Evolutionary conservation across 371 early-diverging fungal species (phyloP).

Genomic region (Rozella allomycis): DNA sequence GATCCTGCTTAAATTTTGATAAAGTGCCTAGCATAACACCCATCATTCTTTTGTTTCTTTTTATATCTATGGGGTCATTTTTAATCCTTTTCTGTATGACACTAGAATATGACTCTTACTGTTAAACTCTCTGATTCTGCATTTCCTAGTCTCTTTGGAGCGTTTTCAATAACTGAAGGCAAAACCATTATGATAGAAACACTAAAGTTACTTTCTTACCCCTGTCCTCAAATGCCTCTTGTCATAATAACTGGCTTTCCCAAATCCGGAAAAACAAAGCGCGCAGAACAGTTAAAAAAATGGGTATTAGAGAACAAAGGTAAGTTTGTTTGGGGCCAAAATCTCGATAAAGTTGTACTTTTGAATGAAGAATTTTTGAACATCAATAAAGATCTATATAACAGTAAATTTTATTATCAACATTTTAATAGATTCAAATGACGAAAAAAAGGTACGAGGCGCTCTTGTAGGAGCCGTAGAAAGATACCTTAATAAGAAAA

Average conservation of each 20-base stretch:
- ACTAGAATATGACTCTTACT: too few species aligned
- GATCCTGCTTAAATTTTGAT: too few species aligned
- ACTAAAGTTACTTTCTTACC: neutral
- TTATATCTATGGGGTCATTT: too few species aligned
- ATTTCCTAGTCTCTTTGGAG: neutral
- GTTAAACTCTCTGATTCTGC: neutral
- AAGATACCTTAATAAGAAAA: conserved; percentile 47
- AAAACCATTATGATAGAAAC: neutral
- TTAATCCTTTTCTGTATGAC: too few species aligned
- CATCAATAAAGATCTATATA: conserved; percentile 19
- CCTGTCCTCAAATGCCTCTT: conserved; percentile 49
- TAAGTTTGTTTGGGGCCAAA: conserved; percentile 16
- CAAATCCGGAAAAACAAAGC: conserved; percentile 64
- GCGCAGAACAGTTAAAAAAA: conserved; percentile 45
- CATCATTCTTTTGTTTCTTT: too few species aligned
- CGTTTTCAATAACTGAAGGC: neutral
- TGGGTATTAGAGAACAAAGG: conserved; percentile 21
- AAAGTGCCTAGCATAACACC: too few species aligned
- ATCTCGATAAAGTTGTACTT: conserved; percentile 21
- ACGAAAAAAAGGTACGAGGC: conserved; percentile 81
- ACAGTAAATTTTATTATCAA: neutral
- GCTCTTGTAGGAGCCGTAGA: conserved; percentile 74
- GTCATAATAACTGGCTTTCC: conserved; percentile 71
- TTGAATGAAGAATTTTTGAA: conserved; percentile 56
- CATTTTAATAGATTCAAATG: conserved; percentile 9